Evolutionary conservation across 257 asterid species (phyloP).

Genomic region (Lycium ferocissimum): DNA sequence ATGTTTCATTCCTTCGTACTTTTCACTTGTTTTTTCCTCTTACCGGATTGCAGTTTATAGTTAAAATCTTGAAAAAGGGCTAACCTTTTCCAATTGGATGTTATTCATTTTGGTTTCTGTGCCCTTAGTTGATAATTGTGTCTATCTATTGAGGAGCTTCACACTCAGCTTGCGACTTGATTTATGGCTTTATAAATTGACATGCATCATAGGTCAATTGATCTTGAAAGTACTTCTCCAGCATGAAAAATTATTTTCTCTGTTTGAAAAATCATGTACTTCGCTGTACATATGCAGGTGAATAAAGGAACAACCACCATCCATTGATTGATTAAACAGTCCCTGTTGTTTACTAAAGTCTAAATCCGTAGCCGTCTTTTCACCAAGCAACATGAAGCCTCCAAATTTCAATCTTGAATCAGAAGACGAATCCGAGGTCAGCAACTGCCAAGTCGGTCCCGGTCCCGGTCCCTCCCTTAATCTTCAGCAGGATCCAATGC

Average conservation of each 20-base stretch:
- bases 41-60: background rate
- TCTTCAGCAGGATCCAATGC: slow-evolving; percentile 35
- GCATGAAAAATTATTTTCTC: background rate
- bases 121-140: background rate
- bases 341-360: background rate
- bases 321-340: background rate
- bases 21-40: background rate
- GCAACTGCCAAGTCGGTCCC: slow-evolving; percentile 75
- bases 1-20: background rate
- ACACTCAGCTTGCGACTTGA: background rate
- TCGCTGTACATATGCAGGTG: slow-evolving; percentile 27
- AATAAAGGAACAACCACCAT: background rate
- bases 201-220: background rate
- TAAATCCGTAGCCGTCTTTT: background rate
- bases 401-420: slow-evolving; percentile 62
- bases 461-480: slow-evolving; percentile 53
- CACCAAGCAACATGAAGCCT: slow-evolving; percentile 51
- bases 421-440: slow-evolving; percentile 78
- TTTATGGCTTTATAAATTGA: background rate
- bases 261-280: background rate
- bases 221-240: background rate
- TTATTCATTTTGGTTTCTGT: background rate
- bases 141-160: background rate
- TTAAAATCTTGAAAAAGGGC: background rate
- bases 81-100: background rate